Conservation (phyloP, 192 early-diverging fungal species). For the Backusella psychrophila region DNA sequence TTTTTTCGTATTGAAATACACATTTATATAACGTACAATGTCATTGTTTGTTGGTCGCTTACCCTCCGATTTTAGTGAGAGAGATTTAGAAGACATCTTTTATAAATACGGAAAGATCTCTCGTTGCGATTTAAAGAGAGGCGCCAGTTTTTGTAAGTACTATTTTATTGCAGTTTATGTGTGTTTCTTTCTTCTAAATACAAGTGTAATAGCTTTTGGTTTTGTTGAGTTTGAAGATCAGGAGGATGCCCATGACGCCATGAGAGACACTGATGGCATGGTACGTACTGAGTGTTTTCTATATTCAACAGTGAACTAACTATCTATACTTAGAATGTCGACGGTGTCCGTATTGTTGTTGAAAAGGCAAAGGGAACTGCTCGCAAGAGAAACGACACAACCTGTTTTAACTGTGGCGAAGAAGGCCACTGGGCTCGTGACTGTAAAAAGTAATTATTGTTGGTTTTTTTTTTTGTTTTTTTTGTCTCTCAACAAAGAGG, state of each 20-base stretch:
- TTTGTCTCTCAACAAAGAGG: not conserved
- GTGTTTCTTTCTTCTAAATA: not conserved
- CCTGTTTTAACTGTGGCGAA: conserved; percentile 27
- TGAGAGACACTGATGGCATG: conserved; percentile 29
- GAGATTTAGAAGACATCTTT: conserved; percentile 50
- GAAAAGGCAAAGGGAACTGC: conserved; percentile 25
- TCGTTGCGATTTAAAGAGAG: conserved; percentile 30
- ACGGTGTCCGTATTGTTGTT: conserved; percentile 23
- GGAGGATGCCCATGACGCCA: conserved; percentile 42
- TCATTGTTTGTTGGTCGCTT: conserved; percentile 27
- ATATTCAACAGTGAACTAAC: not conserved
- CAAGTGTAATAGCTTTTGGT: conserved; percentile 38
- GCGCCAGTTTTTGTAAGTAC: conserved; percentile 15
- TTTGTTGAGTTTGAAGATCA: conserved; percentile 53
- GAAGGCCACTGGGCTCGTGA: conserved; percentile 23
- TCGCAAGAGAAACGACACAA: conserved; percentile 16
- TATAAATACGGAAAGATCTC: conserved; percentile 48
- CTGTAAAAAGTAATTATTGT: conserved; percentile 9
- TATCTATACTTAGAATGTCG: conserved; percentile 7
- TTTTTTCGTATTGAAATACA: not conserved
- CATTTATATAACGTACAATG: not conserved
- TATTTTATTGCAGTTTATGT: not conserved
- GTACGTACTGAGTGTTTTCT: not conserved
- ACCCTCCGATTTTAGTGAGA: conserved; percentile 10
- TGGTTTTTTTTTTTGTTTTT: not conserved